These are phyloP conservation scores for Fraxinus dipetala DNA, from an alignment of 305 asterid species.

Conservation along the genomic window DNA sequence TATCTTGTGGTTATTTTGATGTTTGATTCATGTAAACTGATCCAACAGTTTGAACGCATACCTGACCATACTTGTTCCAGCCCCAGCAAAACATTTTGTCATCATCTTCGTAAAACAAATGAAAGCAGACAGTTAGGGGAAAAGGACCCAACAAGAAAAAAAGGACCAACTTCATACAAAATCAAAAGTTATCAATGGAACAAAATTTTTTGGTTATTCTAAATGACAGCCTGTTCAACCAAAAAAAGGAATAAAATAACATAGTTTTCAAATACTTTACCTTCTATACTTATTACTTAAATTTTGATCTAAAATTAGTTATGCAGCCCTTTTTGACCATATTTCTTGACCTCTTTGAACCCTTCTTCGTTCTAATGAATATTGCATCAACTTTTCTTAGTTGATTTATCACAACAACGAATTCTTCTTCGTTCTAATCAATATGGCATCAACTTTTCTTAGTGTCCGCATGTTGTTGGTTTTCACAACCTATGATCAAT, in stretches of 20 bases:
- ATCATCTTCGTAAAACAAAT: slow-evolving; percentile 48
- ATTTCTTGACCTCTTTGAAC: neutral
- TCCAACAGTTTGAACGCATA: slow-evolving; percentile 28
- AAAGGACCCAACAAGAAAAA: slow-evolving; percentile 6
- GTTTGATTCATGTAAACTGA: neutral
- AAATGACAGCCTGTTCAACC: neutral
- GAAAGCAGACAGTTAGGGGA: slow-evolving; percentile 16
- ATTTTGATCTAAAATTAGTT: neutral
- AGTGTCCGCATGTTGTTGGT: neutral
- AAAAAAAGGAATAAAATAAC: neutral
- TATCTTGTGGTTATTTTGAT: neutral
- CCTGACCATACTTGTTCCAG: slow-evolving; percentile 99
- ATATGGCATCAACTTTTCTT: neutral
- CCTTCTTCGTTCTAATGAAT: neutral
- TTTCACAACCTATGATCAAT: neutral
- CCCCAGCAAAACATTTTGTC: slow-evolving; percentile 93
- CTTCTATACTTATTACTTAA: neutral
- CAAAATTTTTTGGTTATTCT: neutral
- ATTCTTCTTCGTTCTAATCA: neutral
- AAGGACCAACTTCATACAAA: neutral
- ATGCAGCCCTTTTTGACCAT: neutral
- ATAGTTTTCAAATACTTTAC: neutral
- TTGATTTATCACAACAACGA: neutral
- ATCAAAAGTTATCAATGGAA: neutral
- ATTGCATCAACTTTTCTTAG: neutral